A percentile compares a stretch with the other conserved stretches of the same genome.
Evolutionary conservation across 164 flowering plant species (phyloP).

Genomic region (Berberis thunbergii): DNA sequence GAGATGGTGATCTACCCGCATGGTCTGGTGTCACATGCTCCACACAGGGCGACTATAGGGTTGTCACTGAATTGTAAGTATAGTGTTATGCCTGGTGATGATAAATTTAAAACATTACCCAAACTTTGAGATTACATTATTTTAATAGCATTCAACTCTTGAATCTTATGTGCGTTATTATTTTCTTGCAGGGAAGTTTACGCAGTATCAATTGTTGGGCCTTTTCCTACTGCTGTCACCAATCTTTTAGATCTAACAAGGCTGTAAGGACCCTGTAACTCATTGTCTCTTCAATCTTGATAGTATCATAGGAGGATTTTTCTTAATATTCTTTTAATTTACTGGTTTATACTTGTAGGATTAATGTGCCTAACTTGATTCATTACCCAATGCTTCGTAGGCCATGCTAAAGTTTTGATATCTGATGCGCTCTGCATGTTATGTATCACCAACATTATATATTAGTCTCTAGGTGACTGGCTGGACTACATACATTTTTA

Average conservation of each 20-base stretch:
- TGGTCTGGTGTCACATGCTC: conserved; percentile 97
- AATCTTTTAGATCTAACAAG: conserved; percentile 82
- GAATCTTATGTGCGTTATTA: not conserved
- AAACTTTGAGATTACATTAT: not conserved
- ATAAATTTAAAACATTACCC: not conserved
- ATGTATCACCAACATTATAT: no score
- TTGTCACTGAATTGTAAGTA: conserved; percentile 77
- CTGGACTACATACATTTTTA: no score
- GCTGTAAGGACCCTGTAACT: conserved; percentile 41
- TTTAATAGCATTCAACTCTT: not conserved
- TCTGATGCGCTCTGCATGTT: no score
- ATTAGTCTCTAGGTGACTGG: no score
- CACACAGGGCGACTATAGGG: conserved; percentile 72
- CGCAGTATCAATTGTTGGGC: conserved; percentile 97
- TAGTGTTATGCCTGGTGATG: not conserved
- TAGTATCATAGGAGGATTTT: not conserved
- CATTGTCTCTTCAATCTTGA: not conserved
- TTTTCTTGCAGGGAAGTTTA: conserved; percentile 78
- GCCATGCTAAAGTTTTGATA: no score
- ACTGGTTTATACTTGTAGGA: no score
- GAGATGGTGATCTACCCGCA: conserved; percentile 88
- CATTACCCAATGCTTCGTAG: no score
- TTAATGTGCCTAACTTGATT: no score
- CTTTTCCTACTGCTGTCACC: conserved; percentile 90
- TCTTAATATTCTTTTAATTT: no score